Evolutionary conservation across 768 basidiomycete species (phyloP).

Genomic region (Agrocybe pediades): DNA sequence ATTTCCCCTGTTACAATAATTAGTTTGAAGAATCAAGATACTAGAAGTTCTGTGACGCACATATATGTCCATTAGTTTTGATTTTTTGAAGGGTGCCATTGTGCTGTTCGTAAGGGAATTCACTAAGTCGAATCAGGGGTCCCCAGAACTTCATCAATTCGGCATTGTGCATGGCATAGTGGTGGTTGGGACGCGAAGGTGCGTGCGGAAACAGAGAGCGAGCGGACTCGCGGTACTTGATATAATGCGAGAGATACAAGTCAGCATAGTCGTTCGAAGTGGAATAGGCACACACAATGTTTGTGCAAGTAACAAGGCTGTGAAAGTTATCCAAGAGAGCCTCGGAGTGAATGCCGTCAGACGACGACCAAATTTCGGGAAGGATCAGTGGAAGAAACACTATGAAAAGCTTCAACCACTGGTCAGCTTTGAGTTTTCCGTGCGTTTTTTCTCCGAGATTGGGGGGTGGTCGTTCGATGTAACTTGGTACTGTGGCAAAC

Average conservation of each 20-base stretch:
- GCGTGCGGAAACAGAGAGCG: conserved; percentile 21
- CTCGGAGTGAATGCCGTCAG: conserved; percentile 3
- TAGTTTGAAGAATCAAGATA: background rate
- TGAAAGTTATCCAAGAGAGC: conserved; percentile 20
- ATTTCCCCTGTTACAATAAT: conserved; percentile 5
- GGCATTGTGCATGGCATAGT: conserved; percentile 34
- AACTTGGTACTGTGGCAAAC: conserved; percentile 18
- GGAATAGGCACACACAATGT: conserved; percentile 26
- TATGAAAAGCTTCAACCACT: conserved; percentile 27
- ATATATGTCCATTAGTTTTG: conserved; percentile 23
- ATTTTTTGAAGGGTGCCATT: conserved; percentile 28
- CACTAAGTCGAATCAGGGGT: conserved; percentile 26
- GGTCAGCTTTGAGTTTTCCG: conserved; percentile 35
- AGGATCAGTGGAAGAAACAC: conserved; percentile 29
- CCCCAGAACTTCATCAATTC: conserved; percentile 31
- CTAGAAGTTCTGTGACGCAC: conserved; percentile 1
- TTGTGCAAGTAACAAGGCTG: conserved; percentile 25
- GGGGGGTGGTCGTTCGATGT: conserved; percentile 24
- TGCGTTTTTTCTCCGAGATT: conserved; percentile 32
- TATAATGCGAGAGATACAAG: conserved; percentile 20
- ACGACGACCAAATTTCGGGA: conserved; percentile 26
- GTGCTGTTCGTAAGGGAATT: conserved; percentile 30
- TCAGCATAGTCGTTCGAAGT: conserved; percentile 22
- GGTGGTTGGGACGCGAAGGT: conserved; percentile 30
- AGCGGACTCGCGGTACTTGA: conserved; percentile 20